Conservation (phyloP, 2,329 filamentous ascomycete genomes). For the Fusarium irregulare region DNA sequence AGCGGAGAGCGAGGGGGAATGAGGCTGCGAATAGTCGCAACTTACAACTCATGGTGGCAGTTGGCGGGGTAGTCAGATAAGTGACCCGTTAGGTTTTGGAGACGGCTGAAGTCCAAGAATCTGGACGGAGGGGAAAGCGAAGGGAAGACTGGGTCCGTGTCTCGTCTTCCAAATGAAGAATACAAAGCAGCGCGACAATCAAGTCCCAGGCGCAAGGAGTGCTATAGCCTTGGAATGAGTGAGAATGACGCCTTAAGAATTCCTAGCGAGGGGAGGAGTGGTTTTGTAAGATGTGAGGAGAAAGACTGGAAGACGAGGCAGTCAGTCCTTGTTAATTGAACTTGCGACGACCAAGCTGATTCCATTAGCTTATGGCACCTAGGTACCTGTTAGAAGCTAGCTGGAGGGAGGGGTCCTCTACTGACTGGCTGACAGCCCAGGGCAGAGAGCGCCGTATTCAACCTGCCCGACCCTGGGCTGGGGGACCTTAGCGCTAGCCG, state of each 20-base stretch:
- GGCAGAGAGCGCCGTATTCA: slow-evolving; percentile 18
- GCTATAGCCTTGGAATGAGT: slow-evolving; percentile 1
- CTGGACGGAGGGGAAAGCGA: slow-evolving; percentile 15
- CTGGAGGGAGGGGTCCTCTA: slow-evolving; percentile 16
- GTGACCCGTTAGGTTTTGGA: slow-evolving; percentile 23
- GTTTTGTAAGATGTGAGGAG: slow-evolving; percentile 26
- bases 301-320: slow-evolving; percentile 23
- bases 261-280: slow-evolving; percentile 3
- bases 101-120: slow-evolving; percentile 2
- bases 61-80: slow-evolving; percentile 44
- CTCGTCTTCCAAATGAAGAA: not conserved
- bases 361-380: not conserved
- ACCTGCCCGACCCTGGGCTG: not conserved
- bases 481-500: slow-evolving; percentile 19
- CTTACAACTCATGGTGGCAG: slow-evolving; percentile 49
- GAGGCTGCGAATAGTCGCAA: slow-evolving; percentile 45
- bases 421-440: slow-evolving; percentile 15
- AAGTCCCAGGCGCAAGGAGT: slow-evolving; percentile 15
- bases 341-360: slow-evolving; percentile 33
- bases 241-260: slow-evolving; percentile 25
- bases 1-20: slow-evolving; percentile 34
- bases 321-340: slow-evolving; percentile 38
- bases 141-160: slow-evolving; percentile 3
- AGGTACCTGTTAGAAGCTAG: not conserved
- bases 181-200: slow-evolving; percentile 16